These are phyloP conservation scores for Suillus subalutaceus DNA, from an alignment of 768 basidiomycete species.

Conservation along the genomic window DNA sequence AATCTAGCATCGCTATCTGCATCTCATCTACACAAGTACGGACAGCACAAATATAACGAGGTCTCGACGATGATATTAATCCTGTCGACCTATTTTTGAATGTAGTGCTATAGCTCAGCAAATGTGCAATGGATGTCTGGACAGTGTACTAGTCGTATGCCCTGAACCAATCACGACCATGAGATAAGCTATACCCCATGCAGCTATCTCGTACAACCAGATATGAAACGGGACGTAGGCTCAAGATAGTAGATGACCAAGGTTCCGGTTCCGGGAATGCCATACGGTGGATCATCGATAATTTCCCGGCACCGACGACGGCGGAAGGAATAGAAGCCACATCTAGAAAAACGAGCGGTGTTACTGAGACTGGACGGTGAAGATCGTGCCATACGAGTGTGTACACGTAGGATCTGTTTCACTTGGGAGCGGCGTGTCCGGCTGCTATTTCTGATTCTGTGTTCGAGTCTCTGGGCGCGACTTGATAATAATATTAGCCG, in stretches of 20 bases:
- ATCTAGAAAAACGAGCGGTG: neutral
- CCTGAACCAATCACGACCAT: neutral
- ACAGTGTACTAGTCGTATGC: neutral
- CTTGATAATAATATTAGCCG: neutral
- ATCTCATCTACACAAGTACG: neutral
- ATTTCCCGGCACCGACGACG: constrained; percentile 4
- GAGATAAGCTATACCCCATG: neutral
- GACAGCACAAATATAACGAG: neutral
- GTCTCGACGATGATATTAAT: neutral
- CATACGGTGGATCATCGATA: constrained; percentile 3
- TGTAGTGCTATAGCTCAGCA: neutral
- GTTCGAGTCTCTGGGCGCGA: neutral
- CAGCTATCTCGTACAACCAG: neutral
- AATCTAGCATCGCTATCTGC: neutral
- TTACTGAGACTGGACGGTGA: neutral
- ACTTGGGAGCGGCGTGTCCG: neutral
- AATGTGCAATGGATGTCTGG: neutral
- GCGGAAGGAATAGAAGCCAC: neutral
- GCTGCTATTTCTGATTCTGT: neutral
- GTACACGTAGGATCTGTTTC: neutral
- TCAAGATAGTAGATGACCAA: neutral
- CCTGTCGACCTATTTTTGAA: neutral
- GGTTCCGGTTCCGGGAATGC: neutral
- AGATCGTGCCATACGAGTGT: neutral
- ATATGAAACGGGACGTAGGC: constrained; percentile 5